Evolutionary conservation across 2,329 filamentous ascomycete genomes (phyloP).

Genomic region (Pseudohalonectria lignicola): DNA sequence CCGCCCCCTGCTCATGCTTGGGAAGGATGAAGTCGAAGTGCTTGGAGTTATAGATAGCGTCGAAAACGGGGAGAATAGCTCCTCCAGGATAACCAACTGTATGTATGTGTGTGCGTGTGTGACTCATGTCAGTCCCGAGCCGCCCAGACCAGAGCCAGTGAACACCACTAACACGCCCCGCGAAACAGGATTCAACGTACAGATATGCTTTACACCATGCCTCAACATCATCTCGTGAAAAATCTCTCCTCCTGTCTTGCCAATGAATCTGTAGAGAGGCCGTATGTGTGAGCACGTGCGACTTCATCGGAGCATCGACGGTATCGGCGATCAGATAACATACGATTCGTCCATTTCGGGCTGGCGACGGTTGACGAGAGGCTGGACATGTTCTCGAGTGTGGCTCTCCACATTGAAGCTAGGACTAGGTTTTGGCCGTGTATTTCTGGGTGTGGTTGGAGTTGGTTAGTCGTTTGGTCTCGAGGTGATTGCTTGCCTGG

Average conservation of each 20-base stretch:
- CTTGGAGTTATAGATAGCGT: conserved; percentile 96
- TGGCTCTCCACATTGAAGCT: conserved; percentile 40
- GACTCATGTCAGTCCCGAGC: conserved; percentile 11
- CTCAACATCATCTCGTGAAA: conserved; percentile 99
- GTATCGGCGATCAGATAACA: conserved; percentile 20
- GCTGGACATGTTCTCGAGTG: conserved; percentile 53
- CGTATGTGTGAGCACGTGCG: too few relatives aligned
- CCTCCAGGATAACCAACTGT: conserved; percentile 87
- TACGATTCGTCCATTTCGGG: conserved; percentile 74
- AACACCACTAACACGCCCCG: too few relatives aligned
- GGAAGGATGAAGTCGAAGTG: conserved; percentile 95
- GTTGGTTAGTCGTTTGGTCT: conserved; percentile 9
- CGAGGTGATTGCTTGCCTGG: conserved; percentile 9
- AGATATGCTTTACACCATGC: conserved; percentile 85
- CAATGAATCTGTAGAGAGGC: conserved; percentile 58
- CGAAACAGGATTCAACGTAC: conserved; percentile 42
- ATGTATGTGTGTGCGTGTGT: too few relatives aligned
- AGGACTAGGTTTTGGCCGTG: conserved; percentile 51
- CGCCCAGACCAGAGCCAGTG: background rate
- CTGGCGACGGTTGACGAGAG: conserved; percentile 48
- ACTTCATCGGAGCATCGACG: conserved; percentile 1
- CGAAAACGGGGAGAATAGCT: conserved; percentile 94
- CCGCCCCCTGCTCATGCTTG: conserved; percentile 92
- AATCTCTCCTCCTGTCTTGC: conserved; percentile 90
- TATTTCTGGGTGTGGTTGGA: conserved; percentile 27